Evolutionary conservation across 2,329 filamentous ascomycete species (phyloP), one percentile per base, ranked within the genome.

Genomic region (Botryotinia narcissicola): DNA sequence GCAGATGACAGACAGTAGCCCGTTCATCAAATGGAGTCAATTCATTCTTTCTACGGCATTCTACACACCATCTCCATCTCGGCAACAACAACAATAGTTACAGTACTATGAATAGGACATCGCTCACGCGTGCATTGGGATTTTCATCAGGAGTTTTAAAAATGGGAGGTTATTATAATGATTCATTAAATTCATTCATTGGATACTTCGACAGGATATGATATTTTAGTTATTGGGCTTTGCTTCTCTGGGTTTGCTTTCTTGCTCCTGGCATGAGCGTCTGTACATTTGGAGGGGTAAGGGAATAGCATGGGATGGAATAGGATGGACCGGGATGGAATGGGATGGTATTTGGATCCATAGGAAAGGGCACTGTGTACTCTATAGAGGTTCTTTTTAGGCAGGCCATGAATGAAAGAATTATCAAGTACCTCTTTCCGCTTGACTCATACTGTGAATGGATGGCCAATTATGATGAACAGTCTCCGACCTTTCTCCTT

Each of bases 121-220:
- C 59, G 69, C 69, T 54, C 59, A 40, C 59, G 44, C 59, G 59
- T 32, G 59, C 32, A 71, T 71, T 42, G 59, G 59, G 44, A 25
- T 40, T 51, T 71, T 71, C 18, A 69, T 69, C n/a, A 42, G 66
- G 66, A 69, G 66, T 69, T 44, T 42, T n/a, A 57, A 69, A 69
- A 69, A 69, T 32, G 37, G 63, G 66, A 35, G 66, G 66, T 20
- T 57, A 69, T 57, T 42, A 69, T 68, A 68, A 42, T 68, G 48
- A 25, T 42, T 57, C 14, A 54, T 57, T 68, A n/a, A 32, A 42
- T 69, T 69, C 48, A 42, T 69, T 69, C 51, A 4, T 69, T 57
- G 48, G n/a, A 42, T 32, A 69, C 48, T 22, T 57, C 22, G 18
- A 10, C 66, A 57, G n/a, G n/a, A 44, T 42, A 69, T 57, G 48